Conservation (phyloP, 495 filamentous ascomycete species). For the Cairneyella variabilis region DNA sequence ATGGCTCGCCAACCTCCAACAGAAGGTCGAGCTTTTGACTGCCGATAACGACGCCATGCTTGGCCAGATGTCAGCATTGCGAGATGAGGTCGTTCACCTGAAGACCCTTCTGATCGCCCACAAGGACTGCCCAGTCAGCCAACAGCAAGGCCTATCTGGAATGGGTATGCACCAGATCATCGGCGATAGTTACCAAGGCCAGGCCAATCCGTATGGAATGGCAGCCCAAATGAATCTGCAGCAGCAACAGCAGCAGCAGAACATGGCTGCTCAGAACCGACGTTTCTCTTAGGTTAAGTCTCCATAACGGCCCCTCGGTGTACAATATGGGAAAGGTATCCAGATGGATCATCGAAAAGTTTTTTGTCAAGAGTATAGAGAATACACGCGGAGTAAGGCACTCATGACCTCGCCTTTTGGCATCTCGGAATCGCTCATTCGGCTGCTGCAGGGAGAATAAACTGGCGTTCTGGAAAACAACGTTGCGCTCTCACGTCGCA, state of each 20-base stretch:
- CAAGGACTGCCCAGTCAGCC: constrained; percentile 93
- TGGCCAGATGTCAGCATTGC: constrained; percentile 72
- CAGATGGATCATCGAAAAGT: too few species aligned
- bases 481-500: too few species aligned
- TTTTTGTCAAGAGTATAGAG: too few species aligned
- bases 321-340: too few species aligned
- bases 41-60: constrained; percentile 87
- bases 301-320: too few species aligned
- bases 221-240: constrained; percentile 11
- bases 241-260: constrained; percentile 35
- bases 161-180: constrained; percentile 63
- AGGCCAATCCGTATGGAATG: constrained; percentile 74
- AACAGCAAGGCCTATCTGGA: constrained; percentile 74
- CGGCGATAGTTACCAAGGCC: constrained; percentile 35
- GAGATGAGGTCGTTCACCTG: constrained; percentile 92
- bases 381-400: too few species aligned
- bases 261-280: not conserved
- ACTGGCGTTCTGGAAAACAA: too few species aligned
- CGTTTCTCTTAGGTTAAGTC: too few species aligned
- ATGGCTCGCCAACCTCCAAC: constrained; percentile 93
- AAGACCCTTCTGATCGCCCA: constrained; percentile 92
- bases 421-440: too few species aligned
- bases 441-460: too few species aligned
- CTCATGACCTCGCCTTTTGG: too few species aligned
- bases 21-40: constrained; percentile 88